Conservation (phyloP, 2,329 filamentous ascomycete species). For the Clonostachys rosea region DNA sequence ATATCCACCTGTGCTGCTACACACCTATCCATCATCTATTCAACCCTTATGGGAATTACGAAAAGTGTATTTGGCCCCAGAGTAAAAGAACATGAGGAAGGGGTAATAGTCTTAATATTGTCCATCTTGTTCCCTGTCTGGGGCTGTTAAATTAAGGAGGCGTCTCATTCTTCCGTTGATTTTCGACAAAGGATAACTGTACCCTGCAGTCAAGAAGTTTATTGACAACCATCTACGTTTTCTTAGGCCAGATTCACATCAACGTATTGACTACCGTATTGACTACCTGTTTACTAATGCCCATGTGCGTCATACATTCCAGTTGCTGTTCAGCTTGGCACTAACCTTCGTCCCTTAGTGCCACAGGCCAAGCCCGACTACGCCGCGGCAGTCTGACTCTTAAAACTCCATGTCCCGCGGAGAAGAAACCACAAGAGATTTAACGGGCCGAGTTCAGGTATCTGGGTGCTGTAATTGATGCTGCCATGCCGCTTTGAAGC, state of each 20-base stretch:
- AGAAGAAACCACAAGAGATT: conserved; percentile 15
- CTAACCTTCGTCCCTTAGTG: conserved; percentile 8
- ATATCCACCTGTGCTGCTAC: neutral
- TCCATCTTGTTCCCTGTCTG: neutral
- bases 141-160: conserved; percentile 18
- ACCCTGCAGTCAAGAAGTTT: conserved; percentile 15
- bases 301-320: neutral
- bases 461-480: conserved; percentile 17
- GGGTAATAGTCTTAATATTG: neutral
- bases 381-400: conserved; percentile 19
- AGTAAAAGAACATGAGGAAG: neutral
- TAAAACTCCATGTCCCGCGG: conserved; percentile 15
- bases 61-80: neutral
- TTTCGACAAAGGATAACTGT: conserved; percentile 24
- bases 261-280: neutral
- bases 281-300: neutral
- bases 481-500: too few species aligned
- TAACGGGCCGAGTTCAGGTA: conserved; percentile 12
- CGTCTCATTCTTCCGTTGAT: conserved; percentile 19
- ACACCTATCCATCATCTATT: neutral
- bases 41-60: neutral
- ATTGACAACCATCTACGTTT: too few species aligned
- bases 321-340: neutral
- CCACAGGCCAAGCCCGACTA: conserved; percentile 19
- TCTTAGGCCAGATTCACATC: neutral